Conservation (phyloP, 1,284 basidiomycete species). For the Coriolopsis trogii region DNA sequence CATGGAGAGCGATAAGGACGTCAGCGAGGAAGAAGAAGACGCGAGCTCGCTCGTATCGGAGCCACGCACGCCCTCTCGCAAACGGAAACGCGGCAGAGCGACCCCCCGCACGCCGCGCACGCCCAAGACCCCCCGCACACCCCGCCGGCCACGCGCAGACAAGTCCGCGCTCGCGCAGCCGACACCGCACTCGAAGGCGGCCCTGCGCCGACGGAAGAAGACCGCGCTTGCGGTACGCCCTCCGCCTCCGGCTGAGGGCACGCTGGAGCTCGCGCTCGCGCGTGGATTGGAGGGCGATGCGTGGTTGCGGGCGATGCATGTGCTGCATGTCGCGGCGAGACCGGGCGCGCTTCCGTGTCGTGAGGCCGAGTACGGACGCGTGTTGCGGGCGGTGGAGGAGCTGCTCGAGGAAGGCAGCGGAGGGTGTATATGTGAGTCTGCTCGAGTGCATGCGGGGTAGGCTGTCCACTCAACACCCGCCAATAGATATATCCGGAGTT, state of each 20-base stretch:
- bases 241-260: conserved; percentile 36
- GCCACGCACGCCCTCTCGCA: conserved; percentile 13
- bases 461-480: neutral
- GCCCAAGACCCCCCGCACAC: conserved; percentile 27
- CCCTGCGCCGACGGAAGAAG: conserved; percentile 46
- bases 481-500: conserved; percentile 90
- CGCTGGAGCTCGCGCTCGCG: conserved; percentile 33
- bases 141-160: conserved; percentile 29
- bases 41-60: neutral
- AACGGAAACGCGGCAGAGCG: conserved; percentile 29
- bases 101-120: conserved; percentile 15
- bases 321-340: conserved; percentile 91
- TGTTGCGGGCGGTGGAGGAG: conserved; percentile 82
- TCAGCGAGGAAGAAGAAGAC: conserved; percentile 1
- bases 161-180: conserved; percentile 47
- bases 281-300: conserved; percentile 65
- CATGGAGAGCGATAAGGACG: neutral
- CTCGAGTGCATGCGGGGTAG: neutral
- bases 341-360: conserved; percentile 92
- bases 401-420: conserved; percentile 92
- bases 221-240: conserved; percentile 39
- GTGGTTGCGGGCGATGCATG: conserved; percentile 84
- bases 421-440: conserved; percentile 87
- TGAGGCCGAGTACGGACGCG: conserved; percentile 83
- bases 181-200: conserved; percentile 71